These are phyloP conservation scores for Malassezia dermatis DNA, from an alignment of 1,284 basidiomycete genomes.

Conservation along the genomic window DNA sequence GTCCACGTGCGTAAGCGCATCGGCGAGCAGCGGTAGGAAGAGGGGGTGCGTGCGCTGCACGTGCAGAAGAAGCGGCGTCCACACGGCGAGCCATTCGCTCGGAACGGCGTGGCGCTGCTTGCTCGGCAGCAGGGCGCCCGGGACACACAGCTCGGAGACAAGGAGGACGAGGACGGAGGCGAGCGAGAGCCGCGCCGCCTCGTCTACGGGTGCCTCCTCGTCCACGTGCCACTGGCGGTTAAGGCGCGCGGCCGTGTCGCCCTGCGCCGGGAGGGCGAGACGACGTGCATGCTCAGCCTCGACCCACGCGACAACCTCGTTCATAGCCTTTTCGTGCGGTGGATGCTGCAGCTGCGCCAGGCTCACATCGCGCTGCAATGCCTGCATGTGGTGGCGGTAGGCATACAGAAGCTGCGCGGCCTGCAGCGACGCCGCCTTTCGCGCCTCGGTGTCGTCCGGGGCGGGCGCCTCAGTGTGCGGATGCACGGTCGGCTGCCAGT, in stretches of 20 bases:
- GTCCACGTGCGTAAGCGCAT: conserved; percentile 1
- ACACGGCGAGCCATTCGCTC: conserved; percentile 1
- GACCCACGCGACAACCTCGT: conserved; percentile 23
- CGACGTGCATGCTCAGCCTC: neutral
- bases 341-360: conserved; percentile 18
- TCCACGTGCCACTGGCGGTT: neutral
- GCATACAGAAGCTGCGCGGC: conserved; percentile 18
- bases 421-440: conserved; percentile 9
- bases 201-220: neutral
- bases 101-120: neutral
- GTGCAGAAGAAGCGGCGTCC: conserved; percentile 7
- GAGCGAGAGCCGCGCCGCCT: neutral
- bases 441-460: neutral
- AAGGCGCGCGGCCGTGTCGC: neutral
- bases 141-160: conserved; percentile 9
- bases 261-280: neutral
- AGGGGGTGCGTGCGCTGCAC: neutral
- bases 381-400: conserved; percentile 29
- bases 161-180: conserved; percentile 4
- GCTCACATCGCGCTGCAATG: conserved; percentile 27
- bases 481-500: conserved; percentile 10
- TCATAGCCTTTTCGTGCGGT: conserved; percentile 18
- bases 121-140: conserved; percentile 11
- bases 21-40: neutral
- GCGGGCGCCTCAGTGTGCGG: neutral